Percentiles rank a stretch among this genome's conserved stretches.
These are phyloP conservation scores for Talaromyces funiculosus DNA, from an alignment of 2,329 filamentous ascomycete genomes.

Conservation along the genomic window DNA sequence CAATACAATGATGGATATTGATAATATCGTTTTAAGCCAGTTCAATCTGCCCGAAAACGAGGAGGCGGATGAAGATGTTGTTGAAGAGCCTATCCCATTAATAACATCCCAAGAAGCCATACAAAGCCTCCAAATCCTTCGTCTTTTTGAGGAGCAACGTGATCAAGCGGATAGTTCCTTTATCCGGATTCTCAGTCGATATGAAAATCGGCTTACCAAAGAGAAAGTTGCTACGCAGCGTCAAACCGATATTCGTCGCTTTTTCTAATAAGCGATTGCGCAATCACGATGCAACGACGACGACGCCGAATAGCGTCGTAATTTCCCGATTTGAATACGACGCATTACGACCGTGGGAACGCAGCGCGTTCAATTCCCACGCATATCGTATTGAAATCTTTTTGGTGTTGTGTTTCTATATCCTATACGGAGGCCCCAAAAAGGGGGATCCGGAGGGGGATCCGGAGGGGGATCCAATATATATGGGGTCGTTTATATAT, in stretches of 20 bases:
- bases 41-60: background rate
- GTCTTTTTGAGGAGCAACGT: background rate
- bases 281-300: too few relatives aligned
- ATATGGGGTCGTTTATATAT: too few relatives aligned
- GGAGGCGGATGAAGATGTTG: background rate
- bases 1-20: background rate
- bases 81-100: background rate
- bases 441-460: too few relatives aligned
- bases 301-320: too few relatives aligned
- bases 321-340: too few relatives aligned
- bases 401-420: too few relatives aligned
- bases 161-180: background rate
- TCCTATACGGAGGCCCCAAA: too few relatives aligned
- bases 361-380: too few relatives aligned
- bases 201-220: background rate
- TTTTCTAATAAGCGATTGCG: background rate
- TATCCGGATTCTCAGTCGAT: background rate
- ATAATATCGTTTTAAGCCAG: background rate
- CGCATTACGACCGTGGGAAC: too few relatives aligned
- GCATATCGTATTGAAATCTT: too few relatives aligned
- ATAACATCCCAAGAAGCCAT: background rate
- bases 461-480: too few relatives aligned
- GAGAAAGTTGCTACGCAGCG: background rate
- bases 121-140: background rate
- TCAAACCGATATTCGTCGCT: background rate